Conservation (phyloP, 2,329 filamentous ascomycete genomes). For the Botryotinia narcissicola region DNA sequence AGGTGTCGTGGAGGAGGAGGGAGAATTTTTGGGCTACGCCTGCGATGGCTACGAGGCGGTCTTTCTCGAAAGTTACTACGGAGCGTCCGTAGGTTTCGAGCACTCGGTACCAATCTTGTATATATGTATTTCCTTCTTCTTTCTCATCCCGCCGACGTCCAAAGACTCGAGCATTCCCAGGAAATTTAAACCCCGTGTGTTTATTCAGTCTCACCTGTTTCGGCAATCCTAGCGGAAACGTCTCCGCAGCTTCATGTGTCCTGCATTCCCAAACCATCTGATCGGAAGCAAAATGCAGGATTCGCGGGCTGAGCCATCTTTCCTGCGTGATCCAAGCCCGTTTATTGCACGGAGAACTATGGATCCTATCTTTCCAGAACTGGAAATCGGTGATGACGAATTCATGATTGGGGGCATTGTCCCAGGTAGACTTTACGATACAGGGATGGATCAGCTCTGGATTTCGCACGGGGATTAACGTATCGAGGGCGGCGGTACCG, state of each 20-base stretch:
- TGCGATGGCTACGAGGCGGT: neutral
- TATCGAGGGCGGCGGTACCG: neutral
- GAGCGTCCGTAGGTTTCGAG: neutral
- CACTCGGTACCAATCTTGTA: neutral
- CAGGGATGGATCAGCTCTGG: neutral
- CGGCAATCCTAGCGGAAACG: neutral
- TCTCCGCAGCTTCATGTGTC: neutral
- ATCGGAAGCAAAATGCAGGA: neutral
- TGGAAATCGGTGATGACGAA: neutral
- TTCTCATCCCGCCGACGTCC: neutral
- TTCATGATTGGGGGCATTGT: neutral
- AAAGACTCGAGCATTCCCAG: neutral
- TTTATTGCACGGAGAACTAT: neutral
- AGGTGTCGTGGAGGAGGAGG: neutral
- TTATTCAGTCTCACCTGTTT: neutral
- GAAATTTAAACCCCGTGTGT: neutral
- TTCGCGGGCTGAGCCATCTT: neutral
- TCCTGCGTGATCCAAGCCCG: neutral
- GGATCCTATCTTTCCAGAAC: neutral
- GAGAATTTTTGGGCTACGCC: neutral
- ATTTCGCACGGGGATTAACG: neutral
- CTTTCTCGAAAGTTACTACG: neutral
- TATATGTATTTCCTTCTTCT: neutral
- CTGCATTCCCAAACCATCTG: neutral
- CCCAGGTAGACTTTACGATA: neutral